Evolutionary conservation across 2,329 filamentous ascomycete species (phyloP).

Genomic region (Botrytis medusae): DNA sequence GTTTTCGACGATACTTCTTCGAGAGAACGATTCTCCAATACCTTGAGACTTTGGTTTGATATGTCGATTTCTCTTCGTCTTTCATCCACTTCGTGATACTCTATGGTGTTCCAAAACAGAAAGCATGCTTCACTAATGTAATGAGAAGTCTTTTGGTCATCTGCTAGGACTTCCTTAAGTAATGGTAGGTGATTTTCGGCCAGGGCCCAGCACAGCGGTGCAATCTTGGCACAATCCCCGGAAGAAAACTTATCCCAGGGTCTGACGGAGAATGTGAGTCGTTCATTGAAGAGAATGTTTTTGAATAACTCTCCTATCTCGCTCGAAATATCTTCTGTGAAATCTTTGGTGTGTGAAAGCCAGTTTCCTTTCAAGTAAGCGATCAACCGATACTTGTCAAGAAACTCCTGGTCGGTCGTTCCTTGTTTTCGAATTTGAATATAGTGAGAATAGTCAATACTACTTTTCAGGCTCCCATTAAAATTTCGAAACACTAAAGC

Average conservation of each 20-base stretch:
- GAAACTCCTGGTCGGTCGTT: accelerated
- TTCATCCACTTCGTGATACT: no score
- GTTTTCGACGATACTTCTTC: not conserved
- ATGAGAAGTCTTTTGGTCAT: no score
- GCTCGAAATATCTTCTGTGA: not conserved
- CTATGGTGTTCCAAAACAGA: no score
- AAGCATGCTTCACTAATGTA: no score
- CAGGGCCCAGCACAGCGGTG: no score
- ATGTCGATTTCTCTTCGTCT: no score
- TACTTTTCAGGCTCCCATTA: accelerated
- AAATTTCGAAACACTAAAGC: not conserved
- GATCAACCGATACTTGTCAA: not conserved
- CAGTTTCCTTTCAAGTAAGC: not conserved
- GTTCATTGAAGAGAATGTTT: not conserved
- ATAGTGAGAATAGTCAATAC: accelerated
- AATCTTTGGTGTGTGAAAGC: not conserved
- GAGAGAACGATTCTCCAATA: no score
- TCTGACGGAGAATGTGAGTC: not conserved
- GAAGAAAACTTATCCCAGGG: no score
- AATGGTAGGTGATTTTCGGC: no score
- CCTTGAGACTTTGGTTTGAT: no score
- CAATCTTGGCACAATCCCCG: no score
- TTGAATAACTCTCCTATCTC: not conserved
- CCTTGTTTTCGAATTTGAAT: accelerated
- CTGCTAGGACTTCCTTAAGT: no score